phyloP scores from a whole-genome alignment of 129 eudicot species.

The Helianthus tuberosus region DNA sequence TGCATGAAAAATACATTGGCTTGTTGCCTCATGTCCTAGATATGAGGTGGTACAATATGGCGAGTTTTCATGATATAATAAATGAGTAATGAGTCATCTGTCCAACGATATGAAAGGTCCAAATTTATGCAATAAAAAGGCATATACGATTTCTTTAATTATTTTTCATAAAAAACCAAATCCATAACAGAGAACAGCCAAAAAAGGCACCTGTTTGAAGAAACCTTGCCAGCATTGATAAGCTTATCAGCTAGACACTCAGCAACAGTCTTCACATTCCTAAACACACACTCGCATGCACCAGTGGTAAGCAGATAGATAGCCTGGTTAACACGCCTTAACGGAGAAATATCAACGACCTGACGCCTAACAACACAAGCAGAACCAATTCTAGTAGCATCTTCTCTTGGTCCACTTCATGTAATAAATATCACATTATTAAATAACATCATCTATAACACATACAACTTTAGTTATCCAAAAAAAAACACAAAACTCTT shows the following conservation, averaged over 20 bases:
- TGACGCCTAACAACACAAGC: conserved; percentile 29
- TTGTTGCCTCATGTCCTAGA: no score
- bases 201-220: conserved; percentile 1
- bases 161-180: no score
- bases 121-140: no score
- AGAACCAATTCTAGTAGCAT: conserved; percentile 14
- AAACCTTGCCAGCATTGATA: conserved; percentile 14
- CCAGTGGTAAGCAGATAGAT: conserved; percentile 19
- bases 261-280: conserved; percentile 2
- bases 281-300: conserved; percentile 13
- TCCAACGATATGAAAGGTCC: no score
- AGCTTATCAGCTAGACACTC: conserved; percentile 14
- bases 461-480: no score
- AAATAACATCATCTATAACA: background rate
- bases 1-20: no score
- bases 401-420: conserved; percentile 22
- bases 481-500: no score
- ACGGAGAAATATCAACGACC: conserved; percentile 19
- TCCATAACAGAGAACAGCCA: no score
- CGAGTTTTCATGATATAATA: no score
- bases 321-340: conserved; percentile 21
- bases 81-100: no score
- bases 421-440: background rate
- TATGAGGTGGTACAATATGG: no score
- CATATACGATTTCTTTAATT: no score